phyloP scores from a whole-genome alignment of 176 grass and related monocot genomes.

The Carex myosuroides region DNA sequence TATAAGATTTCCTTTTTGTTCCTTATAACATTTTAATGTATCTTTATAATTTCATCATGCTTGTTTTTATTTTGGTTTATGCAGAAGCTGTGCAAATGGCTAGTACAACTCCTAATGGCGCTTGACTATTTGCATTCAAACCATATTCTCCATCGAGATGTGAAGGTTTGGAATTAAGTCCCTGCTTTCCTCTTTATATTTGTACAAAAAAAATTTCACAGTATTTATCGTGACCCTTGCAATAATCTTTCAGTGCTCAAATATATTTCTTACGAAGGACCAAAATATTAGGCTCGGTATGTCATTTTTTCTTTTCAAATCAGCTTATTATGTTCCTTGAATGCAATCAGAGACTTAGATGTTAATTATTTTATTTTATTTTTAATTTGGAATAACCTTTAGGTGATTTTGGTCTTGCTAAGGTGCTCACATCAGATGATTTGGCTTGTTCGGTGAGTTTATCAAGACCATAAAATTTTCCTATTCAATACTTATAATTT shows the following conservation, averaged over 20 bases:
- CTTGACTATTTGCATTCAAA: constrained; percentile 85
- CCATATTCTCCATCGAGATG: constrained; percentile 94
- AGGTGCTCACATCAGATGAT: constrained; percentile 84
- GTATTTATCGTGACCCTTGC: constrained; percentile 22
- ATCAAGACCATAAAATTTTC: neutral
- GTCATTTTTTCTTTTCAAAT: neutral
- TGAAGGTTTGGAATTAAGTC: constrained; percentile 54
- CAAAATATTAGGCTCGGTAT: constrained; percentile 88
- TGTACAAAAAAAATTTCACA: neutral
- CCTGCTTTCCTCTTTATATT: constrained; percentile 3
- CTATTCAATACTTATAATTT: neutral
- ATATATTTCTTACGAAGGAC: constrained; percentile 90
- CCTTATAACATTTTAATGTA: neutral
- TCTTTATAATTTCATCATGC: neutral
- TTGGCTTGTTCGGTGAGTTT: constrained; percentile 86
- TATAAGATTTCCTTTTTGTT: neutral
- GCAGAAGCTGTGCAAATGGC: constrained; percentile 77
- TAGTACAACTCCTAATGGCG: constrained; percentile 87
- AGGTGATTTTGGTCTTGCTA: constrained; percentile 98
- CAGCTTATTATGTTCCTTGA: neutral
- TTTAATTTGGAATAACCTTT: constrained; percentile 17
- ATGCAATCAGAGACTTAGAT: constrained; percentile 1
- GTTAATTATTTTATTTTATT: constrained; percentile 16
- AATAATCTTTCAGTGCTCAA: constrained; percentile 66
- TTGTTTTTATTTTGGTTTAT: constrained; percentile 17